phyloP scores from a whole-genome alignment of 2,329 filamentous ascomycete species.

The Fusarium poae region DNA sequence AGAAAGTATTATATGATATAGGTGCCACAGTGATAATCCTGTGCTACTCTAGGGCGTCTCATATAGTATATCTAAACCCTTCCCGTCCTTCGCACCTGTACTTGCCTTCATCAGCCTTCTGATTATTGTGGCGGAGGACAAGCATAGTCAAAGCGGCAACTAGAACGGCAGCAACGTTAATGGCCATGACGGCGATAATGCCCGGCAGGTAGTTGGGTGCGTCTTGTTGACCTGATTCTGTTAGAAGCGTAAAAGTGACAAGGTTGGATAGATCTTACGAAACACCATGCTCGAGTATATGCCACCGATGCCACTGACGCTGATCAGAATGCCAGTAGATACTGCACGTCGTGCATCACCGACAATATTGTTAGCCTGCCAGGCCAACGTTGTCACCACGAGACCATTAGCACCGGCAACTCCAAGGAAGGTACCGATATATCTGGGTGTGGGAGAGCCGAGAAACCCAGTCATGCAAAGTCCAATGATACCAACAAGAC shows the following conservation, averaged over 20 bases:
- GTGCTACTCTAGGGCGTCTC: accelerated
- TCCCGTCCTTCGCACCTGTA: conserved; percentile 2
- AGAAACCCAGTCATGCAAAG: conserved; percentile 33
- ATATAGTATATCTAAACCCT: conserved; percentile 30
- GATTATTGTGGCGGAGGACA: conserved; percentile 11
- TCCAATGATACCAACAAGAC: conserved; percentile 26
- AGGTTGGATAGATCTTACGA: not conserved
- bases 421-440: conserved; percentile 25
- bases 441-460: conserved; percentile 22
- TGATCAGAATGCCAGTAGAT: conserved; percentile 32
- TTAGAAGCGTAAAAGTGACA: accelerated
- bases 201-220: conserved; percentile 32
- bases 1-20: no score
- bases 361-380: conserved; percentile 37
- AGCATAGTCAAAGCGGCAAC: conserved; percentile 25
- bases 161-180: conserved; percentile 23
- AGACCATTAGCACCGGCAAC: conserved; percentile 30
- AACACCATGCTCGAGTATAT: conserved; percentile 41
- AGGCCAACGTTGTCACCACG: conserved; percentile 19
- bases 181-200: conserved; percentile 28
- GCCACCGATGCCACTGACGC: conserved; percentile 30
- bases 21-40: accelerated
- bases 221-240: conserved; percentile 13
- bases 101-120: conserved; percentile 1
- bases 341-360: conserved; percentile 30